phyloP scores from a whole-genome alignment of 2,329 filamentous ascomycete species.

The Aspergillus sp. region DNA sequence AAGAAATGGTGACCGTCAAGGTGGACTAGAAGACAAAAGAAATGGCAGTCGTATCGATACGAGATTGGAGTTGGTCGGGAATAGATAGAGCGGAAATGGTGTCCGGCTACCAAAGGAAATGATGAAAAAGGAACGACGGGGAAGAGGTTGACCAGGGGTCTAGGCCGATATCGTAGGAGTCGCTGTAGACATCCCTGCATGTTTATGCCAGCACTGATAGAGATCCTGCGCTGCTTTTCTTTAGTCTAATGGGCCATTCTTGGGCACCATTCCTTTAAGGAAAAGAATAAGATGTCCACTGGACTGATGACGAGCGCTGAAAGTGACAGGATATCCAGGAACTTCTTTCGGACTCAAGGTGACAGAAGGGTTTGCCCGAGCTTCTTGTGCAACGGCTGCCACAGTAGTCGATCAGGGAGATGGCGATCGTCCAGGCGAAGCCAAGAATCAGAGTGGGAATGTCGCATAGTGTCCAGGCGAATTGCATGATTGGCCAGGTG shows the following conservation, averaged over 20 bases:
- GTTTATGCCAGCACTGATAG: neutral
- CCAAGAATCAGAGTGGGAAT: neutral
- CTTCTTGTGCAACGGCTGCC: neutral
- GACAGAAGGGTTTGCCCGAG: neutral
- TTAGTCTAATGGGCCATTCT: neutral
- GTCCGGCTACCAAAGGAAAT: neutral
- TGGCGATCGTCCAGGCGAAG: neutral
- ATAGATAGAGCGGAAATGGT: neutral
- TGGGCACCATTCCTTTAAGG: neutral
- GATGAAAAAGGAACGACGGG: neutral
- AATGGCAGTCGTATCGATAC: conserved; percentile 8
- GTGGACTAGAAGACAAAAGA: conserved; percentile 15
- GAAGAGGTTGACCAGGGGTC: neutral
- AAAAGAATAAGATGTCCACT: neutral
- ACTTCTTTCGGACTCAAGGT: neutral
- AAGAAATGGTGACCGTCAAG: conserved; percentile 12
- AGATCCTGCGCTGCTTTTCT: neutral
- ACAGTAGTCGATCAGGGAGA: neutral
- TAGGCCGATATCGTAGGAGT: neutral
- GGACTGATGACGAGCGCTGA: neutral
- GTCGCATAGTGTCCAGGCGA: neutral
- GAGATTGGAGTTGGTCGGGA: conserved; percentile 1
- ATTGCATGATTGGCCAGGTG: neutral
- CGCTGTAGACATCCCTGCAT: neutral
- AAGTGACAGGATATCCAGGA: neutral